Conservation (phyloP, 2,329 filamentous ascomycete species). For the Neofusicoccum kwambonambiense region DNA sequence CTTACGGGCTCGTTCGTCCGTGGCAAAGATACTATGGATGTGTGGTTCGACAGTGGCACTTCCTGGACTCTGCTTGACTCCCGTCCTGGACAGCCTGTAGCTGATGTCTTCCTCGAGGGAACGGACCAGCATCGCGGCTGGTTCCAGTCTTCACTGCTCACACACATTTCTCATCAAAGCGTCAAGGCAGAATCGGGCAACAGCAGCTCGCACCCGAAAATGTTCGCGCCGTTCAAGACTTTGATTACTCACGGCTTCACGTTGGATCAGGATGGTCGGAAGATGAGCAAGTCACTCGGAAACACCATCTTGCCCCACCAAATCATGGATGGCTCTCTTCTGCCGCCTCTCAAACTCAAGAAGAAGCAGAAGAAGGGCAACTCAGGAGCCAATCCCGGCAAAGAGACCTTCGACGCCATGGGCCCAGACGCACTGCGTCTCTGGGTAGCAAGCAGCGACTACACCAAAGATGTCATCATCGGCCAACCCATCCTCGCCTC, state of each 20-base stretch:
- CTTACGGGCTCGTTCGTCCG: constrained; percentile 65
- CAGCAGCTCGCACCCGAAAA: constrained; percentile 21
- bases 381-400: constrained; percentile 21
- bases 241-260: constrained; percentile 97
- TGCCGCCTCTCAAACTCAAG: constrained; percentile 67
- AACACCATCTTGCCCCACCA: constrained; percentile 79
- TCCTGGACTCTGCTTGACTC: constrained; percentile 67
- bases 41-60: constrained; percentile 98
- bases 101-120: constrained; percentile 91
- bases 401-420: constrained; percentile 62
- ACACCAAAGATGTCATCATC: constrained; percentile 82
- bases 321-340: constrained; percentile 79
- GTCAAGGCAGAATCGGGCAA: constrained; percentile 26
- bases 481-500: constrained; percentile 74
- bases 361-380: constrained; percentile 47
- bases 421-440: constrained; percentile 85
- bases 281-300: constrained; percentile 97
- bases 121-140: constrained; percentile 95
- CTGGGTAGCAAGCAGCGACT: constrained; percentile 91
- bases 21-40: constrained; percentile 95
- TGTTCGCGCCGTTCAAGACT: constrained; percentile 73
- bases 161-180: constrained; percentile 67
- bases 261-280: constrained; percentile 83
- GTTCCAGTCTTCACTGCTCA: constrained; percentile 96
- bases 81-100: constrained; percentile 46